These are phyloP conservation scores for Castanea crenata DNA, from an alignment of 306 rosid species.

Conservation along the genomic window DNA sequence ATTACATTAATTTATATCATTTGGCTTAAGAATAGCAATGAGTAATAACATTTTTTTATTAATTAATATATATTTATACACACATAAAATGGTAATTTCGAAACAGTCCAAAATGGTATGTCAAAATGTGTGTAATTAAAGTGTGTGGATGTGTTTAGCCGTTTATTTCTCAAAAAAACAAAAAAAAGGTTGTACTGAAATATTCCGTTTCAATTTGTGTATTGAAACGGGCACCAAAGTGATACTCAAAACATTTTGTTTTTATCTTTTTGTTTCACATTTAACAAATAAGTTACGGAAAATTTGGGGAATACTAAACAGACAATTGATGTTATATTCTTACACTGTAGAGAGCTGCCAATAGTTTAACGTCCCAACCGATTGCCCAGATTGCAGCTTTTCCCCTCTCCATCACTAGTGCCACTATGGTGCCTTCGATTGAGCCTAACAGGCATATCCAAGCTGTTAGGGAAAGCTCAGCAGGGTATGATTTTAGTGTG, in stretches of 20 bases:
- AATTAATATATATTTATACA: too few species aligned
- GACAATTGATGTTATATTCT: conserved; percentile 1
- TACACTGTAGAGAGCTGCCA: conserved; percentile 59
- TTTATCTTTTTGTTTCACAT: too few species aligned
- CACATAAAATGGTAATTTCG: accelerated
- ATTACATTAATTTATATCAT: too few species aligned
- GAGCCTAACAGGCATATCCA: conserved; percentile 87
- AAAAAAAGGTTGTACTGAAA: accelerated
- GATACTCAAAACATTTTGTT: too few species aligned
- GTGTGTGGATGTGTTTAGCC: too few species aligned
- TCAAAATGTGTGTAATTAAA: too few species aligned
- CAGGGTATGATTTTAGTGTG: conserved; percentile 74
- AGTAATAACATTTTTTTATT: too few species aligned
- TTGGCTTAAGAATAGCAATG: too few species aligned
- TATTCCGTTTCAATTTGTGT: accelerated
- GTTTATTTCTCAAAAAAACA: too few species aligned
- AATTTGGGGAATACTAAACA: accelerated
- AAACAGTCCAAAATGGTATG: accelerated
- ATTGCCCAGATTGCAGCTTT: conserved; percentile 61
- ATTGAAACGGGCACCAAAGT: accelerated
- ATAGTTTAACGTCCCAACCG: conserved; percentile 52
- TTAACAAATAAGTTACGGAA: too few species aligned
- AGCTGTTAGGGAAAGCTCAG: conserved; percentile 81
- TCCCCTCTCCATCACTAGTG: conserved; percentile 67
- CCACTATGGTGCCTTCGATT: conserved; percentile 66